Evolutionary conservation across 148 eudicot genomes (phyloP), one percentile per base, ranked within the genome.

Genomic region (Rheum nobile): DNA sequence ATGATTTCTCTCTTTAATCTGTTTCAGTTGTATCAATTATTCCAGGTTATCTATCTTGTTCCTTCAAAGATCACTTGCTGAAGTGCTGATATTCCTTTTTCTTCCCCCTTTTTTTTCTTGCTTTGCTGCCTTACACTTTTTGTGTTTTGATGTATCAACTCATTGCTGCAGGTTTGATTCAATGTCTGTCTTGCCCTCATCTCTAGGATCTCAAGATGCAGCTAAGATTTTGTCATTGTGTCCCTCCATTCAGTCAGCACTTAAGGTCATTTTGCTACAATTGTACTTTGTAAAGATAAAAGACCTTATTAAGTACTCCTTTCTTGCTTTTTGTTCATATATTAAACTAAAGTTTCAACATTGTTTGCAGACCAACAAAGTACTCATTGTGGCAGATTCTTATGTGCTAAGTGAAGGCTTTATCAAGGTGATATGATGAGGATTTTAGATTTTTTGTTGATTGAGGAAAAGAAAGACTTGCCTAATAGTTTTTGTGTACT

Each of bases 121-220:
- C 70, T 65, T 32, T 65, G 39, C 70, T 31, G 70, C 41, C 10
- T 65, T 8, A 31, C 38, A 0, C 69, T 63, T 63, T 61, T 3
- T 32, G 11, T 65, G 70, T 65, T 8, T 32, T 34, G 39, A 32
- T 34, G 34, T 32, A 65, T 71, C 17, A 71, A 26, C 48, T 71
- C 26, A 75, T 59, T 28, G 43, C 57, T 82, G 75, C 99, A 95
- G 99, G 97, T 87, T 92, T 74, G 96, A 91, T 85, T 80, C 96
- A 43, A 90, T 91, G 79, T 78, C 94, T 61, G 90, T 95, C 77
- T 79, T 95, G 75, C 97, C 97, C 38, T 6, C 97, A 69, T 82
- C 90, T 74, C 85, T 93, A 78, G 85, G 81, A 71, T 80, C 93
- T 75, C 96, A 91, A 83, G 99, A 95, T 86, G 97, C 99, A 71